A percentile compares a stretch with the other conserved stretches of the same genome.
Evolutionary conservation across 768 basidiomycete species (phyloP).

Genomic region (Pleurotus ostreatus): DNA sequence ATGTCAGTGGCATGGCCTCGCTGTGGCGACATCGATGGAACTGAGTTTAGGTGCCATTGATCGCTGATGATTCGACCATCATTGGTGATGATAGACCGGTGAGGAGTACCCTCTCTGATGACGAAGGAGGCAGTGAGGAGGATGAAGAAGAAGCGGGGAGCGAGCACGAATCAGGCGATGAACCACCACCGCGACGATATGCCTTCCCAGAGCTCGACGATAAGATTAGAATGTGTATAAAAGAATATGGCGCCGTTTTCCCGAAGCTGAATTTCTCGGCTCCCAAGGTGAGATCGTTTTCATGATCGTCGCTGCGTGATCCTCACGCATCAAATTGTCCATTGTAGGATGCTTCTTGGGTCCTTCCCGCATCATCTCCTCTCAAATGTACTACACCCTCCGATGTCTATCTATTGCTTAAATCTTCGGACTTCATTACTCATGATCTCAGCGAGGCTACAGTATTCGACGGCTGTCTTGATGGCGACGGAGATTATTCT

Average conservation of each 20-base stretch:
- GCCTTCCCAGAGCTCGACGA: constrained; percentile 82
- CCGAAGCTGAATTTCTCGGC: constrained; percentile 96
- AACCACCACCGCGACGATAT: constrained; percentile 31
- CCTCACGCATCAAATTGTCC: not conserved
- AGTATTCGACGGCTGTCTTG: constrained; percentile 65
- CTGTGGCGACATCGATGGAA: constrained; percentile 2
- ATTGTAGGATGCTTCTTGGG: constrained; percentile 89
- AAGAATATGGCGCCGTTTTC: constrained; percentile 78
- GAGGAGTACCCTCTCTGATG: constrained; percentile 56
- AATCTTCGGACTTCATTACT: constrained; percentile 86
- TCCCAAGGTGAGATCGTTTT: constrained; percentile 57
- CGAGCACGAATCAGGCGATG: constrained; percentile 1
- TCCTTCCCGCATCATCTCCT: constrained; percentile 78
- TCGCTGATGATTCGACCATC: not conserved
- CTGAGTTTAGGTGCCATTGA: constrained; percentile 2
- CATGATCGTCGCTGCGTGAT: not conserved
- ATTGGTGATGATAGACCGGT: constrained; percentile 33
- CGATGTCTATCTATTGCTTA: constrained; percentile 89
- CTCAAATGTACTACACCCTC: constrained; percentile 84
- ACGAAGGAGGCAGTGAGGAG: constrained; percentile 35
- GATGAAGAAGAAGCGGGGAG: constrained; percentile 23
- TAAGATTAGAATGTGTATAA: constrained; percentile 61
- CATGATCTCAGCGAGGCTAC: constrained; percentile 63
- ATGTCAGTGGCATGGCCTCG: constrained; percentile 39
- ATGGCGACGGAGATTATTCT: constrained; percentile 35